phyloP scores from a whole-genome alignment of 352 stramenopile species.

The Phytophthora cryptogea region DNA sequence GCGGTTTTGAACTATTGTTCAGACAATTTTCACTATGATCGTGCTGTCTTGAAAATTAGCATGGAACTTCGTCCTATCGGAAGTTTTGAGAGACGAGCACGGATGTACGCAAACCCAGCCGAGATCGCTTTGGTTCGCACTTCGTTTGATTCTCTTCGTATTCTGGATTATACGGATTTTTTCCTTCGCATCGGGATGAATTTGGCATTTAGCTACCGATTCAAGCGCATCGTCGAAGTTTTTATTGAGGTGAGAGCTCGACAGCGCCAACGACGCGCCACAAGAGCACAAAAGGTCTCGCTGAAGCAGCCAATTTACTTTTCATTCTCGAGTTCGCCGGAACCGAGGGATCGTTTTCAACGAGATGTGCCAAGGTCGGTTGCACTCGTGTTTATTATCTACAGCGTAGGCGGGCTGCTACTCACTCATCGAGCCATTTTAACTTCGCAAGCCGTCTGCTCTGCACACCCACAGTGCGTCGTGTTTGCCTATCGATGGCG shows the following conservation, averaged over 20 bases:
- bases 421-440: constrained; percentile 14
- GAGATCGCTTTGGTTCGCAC: constrained; percentile 35
- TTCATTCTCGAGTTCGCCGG: constrained; percentile 1
- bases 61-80: constrained; percentile 29
- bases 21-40: constrained; percentile 37
- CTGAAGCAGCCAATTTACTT: constrained; percentile 3
- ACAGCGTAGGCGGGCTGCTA: constrained; percentile 11
- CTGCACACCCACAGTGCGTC: constrained; percentile 30
- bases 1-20: constrained; percentile 28
- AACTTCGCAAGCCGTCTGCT: constrained; percentile 16
- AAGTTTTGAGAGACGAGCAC: constrained; percentile 38
- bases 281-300: not conserved
- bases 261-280: not conserved
- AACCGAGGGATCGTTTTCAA: not conserved
- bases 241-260: constrained; percentile 18
- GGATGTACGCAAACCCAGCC: constrained; percentile 32
- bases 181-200: constrained; percentile 41
- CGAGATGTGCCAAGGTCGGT: constrained; percentile 5
- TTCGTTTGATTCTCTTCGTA: constrained; percentile 39
- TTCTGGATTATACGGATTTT: constrained; percentile 26
- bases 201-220: constrained; percentile 39
- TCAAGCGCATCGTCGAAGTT: constrained; percentile 39
- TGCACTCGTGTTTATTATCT: constrained; percentile 20
- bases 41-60: constrained; percentile 25
- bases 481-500: constrained; percentile 30